Evolutionary conservation across 139 green algal species (phyloP).

Genomic region (Chlamydomonas sp.): DNA sequence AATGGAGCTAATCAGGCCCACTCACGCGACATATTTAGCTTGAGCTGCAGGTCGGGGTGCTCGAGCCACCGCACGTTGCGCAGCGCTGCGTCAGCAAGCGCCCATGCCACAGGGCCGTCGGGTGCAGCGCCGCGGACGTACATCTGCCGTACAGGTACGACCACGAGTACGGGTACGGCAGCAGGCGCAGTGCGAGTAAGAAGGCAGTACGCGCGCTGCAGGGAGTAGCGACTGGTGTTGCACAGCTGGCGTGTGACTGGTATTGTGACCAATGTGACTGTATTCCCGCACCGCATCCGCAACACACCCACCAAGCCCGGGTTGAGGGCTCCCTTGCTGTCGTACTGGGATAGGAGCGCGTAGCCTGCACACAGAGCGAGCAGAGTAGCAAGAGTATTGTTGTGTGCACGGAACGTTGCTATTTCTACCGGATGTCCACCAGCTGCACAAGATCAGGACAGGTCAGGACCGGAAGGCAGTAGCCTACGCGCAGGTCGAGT

Average conservation of each 20-base stretch:
- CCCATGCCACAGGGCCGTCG: conserved; percentile 20
- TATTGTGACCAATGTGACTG: too few relatives aligned
- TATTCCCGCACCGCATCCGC: too few relatives aligned
- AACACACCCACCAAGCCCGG: background rate
- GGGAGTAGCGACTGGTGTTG: too few relatives aligned
- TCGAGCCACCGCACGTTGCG: conserved; percentile 31
- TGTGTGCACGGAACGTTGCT: background rate
- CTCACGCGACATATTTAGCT: conserved; percentile 13
- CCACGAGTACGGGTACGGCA: too few relatives aligned
- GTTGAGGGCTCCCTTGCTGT: background rate
- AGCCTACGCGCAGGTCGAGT: too few relatives aligned
- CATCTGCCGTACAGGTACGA: background rate
- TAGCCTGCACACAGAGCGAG: background rate
- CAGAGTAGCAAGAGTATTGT: background rate
- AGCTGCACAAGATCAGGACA: too few relatives aligned
- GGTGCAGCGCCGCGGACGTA: conserved; percentile 1
- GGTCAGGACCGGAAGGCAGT: too few relatives aligned
- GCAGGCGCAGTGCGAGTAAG: too few relatives aligned
- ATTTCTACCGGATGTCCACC: too few relatives aligned
- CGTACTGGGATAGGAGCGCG: background rate
- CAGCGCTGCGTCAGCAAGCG: conserved; percentile 20
- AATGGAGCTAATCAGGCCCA: background rate
- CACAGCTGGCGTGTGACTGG: too few relatives aligned
- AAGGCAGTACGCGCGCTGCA: too few relatives aligned
- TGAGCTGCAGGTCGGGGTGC: background rate